Percentiles rank a stretch among this genome's conserved stretches.
These are phyloP conservation scores for Meyerozyma sp. DNA, from an alignment of 1,139 yeast genomes.

Conservation along the genomic window DNA sequence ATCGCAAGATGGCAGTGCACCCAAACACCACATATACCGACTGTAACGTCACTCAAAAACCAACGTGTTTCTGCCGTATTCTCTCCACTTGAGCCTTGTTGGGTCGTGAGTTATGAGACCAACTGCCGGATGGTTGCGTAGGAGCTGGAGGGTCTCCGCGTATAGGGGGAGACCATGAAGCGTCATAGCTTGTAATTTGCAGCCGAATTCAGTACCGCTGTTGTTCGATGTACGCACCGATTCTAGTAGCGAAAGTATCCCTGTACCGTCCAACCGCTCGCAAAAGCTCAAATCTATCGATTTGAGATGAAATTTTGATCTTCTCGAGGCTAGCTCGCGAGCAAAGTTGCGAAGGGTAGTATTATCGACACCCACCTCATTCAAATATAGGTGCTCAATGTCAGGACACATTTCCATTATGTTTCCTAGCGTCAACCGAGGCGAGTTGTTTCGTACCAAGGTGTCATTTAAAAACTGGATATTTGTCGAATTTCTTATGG, in stretches of 20 bases:
- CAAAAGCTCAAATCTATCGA: background rate
- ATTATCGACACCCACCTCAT: background rate
- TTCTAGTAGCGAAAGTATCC: background rate
- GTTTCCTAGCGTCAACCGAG: background rate
- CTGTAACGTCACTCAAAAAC: background rate
- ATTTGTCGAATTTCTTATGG: background rate
- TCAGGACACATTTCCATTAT: background rate
- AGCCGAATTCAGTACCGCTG: background rate
- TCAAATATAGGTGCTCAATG: background rate
- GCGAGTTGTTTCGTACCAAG: background rate
- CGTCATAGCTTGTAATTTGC: background rate
- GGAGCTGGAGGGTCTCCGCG: background rate
- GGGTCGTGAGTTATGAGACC: background rate
- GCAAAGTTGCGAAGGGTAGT: background rate
- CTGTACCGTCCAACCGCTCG: background rate
- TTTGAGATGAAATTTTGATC: background rate
- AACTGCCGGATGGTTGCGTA: background rate
- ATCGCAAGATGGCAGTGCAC: background rate
- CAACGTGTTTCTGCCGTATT: background rate
- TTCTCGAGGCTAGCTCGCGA: background rate
- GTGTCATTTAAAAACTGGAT: background rate
- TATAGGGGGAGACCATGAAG: background rate
- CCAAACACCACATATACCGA: slow-evolving; percentile 1
- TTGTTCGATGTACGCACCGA: background rate
- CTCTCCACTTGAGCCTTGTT: background rate